Evolutionary conservation across 768 basidiomycete species (phyloP).

Genomic region (Galerina sulciceps): DNA sequence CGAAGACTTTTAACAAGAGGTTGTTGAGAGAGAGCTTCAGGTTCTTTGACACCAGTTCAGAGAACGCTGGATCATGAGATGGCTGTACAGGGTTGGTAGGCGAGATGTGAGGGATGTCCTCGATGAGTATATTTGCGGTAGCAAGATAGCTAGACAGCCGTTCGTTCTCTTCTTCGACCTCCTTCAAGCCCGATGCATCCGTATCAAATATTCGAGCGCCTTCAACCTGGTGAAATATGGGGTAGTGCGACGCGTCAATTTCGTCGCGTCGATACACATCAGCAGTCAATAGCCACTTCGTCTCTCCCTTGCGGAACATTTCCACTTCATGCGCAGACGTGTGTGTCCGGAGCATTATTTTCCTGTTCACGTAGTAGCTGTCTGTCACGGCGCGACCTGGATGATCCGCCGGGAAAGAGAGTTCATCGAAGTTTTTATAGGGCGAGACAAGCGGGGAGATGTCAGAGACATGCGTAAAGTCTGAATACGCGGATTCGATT

Average conservation of each 20-base stretch:
- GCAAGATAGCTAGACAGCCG: constrained; percentile 63
- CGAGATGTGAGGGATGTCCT: constrained; percentile 80
- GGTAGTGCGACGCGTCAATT: constrained; percentile 95
- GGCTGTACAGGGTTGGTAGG: constrained; percentile 81
- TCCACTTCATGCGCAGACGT: constrained; percentile 99
- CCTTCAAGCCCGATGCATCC: constrained; percentile 56
- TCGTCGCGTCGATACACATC: constrained; percentile 99
- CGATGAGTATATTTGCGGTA: constrained; percentile 79
- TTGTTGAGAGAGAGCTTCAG: constrained; percentile 90
- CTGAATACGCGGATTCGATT: constrained; percentile 83
- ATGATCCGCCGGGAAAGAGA: constrained; percentile 92
- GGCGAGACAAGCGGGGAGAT: constrained; percentile 91
- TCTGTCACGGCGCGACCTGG: constrained; percentile 90
- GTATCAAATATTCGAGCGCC: constrained; percentile 83
- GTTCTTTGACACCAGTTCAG: constrained; percentile 79
- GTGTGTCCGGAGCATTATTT: constrained; percentile 94
- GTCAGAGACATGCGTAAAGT: constrained; percentile 74
- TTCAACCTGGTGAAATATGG: constrained; percentile 98
- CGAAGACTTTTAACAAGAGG: constrained; percentile 83
- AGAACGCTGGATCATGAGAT: constrained; percentile 73
- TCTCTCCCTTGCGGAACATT: constrained; percentile 74
- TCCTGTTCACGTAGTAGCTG: constrained; percentile 93
- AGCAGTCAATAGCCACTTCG: constrained; percentile 89
- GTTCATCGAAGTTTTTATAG: constrained; percentile 93
- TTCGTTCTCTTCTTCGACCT: constrained; percentile 75